phyloP scores from a whole-genome alignment of 192 early-diverging fungal genomes.

The Coemansia sp. region DNA sequence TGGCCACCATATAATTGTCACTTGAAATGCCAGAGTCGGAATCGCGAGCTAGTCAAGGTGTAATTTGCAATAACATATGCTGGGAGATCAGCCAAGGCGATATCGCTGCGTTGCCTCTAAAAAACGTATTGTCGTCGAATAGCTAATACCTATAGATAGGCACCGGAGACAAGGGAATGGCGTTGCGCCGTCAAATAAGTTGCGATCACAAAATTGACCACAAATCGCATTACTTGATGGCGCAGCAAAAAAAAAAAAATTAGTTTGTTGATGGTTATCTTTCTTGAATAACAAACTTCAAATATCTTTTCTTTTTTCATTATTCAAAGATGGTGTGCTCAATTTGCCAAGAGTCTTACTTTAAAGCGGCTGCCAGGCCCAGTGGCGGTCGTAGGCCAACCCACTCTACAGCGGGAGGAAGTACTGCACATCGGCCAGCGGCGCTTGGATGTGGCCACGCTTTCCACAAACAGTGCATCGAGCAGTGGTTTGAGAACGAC shows the following conservation, averaged over 20 bases:
- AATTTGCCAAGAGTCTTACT: slow-evolving; percentile 1
- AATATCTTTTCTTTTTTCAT: neutral
- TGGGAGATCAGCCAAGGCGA: neutral
- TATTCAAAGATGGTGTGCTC: neutral
- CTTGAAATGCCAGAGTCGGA: neutral
- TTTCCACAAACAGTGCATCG: neutral
- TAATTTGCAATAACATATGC: neutral
- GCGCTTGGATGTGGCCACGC: neutral
- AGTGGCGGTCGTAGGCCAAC: neutral
- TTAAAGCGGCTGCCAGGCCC: neutral
- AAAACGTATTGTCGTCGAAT: too few relatives aligned
- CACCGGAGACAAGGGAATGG: neutral
- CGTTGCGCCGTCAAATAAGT: too few relatives aligned
- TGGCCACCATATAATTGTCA: neutral
- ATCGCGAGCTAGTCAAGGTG: neutral
- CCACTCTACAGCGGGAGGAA: neutral
- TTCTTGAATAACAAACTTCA: neutral
- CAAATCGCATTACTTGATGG: too few relatives aligned
- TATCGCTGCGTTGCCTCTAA: neutral
- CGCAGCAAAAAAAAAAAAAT: too few relatives aligned
- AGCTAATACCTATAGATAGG: too few relatives aligned
- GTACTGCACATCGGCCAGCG: neutral
- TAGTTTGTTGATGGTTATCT: too few relatives aligned
- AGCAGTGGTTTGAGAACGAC: neutral
- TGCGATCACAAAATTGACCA: too few relatives aligned